Conservation (phyloP, 1,284 basidiomycete genomes). For the Mrakiaceae sp. region DNA sequence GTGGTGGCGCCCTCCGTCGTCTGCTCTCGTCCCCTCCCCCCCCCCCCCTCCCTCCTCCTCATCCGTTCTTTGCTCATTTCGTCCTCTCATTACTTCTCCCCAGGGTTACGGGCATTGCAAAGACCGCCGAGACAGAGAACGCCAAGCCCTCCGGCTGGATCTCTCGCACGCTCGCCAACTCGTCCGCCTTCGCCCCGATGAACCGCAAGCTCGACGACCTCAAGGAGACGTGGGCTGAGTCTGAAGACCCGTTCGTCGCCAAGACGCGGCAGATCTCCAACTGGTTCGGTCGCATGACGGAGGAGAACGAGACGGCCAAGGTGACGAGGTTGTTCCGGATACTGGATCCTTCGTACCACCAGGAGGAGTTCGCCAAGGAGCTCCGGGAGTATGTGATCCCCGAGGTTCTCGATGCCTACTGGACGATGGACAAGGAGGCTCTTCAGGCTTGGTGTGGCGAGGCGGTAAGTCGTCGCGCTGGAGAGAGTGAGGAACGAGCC, state of each 20-base stretch:
- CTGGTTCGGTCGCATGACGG: conserved; percentile 75
- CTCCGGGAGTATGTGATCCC: conserved; percentile 94
- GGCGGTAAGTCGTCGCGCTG: conserved; percentile 53
- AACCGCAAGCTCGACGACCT: conserved; percentile 42
- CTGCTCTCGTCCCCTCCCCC: no score
- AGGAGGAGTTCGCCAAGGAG: conserved; percentile 80
- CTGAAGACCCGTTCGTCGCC: conserved; percentile 79
- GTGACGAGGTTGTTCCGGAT: conserved; percentile 77
- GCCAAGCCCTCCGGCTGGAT: conserved; percentile 6
- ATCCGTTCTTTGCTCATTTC: no score
- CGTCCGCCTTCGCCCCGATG: conserved; percentile 46
- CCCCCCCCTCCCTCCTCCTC: no score
- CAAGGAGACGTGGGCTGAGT: conserved; percentile 73
- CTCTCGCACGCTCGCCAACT: conserved; percentile 18
- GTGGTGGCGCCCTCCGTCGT: no score
- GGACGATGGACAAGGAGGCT: conserved; percentile 75
- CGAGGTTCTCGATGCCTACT: conserved; percentile 91
- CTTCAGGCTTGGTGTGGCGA: conserved; percentile 90
- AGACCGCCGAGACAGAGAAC: neutral
- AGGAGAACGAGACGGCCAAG: conserved; percentile 94
- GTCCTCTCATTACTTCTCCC: no score
- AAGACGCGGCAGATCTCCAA: conserved; percentile 72
- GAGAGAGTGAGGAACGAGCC: neutral
- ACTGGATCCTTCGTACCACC: conserved; percentile 76
- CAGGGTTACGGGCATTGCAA: no score